Evolutionary conservation across 176 grass and related monocot species (phyloP), one percentile per base, ranked within the genome.

Genomic region (Musa acuminata): DNA sequence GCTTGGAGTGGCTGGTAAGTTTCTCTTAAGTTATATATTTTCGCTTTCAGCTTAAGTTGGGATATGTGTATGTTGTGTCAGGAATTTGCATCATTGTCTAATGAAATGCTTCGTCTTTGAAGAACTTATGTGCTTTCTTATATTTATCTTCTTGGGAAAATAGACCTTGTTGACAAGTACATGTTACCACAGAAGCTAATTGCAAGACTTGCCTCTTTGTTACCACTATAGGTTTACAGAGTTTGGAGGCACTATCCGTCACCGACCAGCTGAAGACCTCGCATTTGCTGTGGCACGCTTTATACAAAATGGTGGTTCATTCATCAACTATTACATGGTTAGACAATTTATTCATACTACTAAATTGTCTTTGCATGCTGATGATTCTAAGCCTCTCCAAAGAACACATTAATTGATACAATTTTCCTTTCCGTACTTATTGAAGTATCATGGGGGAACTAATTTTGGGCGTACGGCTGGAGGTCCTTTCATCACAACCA

Each of bases 281-380:
- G 91, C 95, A 82, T 99, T 91, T 81, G 86, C 82, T 50, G 95
- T 91, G 72, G 88, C 95, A 81, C 88, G 90, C 21, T 99, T 99
- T 12, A 83, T 99, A 51, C 95, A 99, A 55, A 99, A 99, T 82
- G 95, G 95, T 79, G 95, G 95, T n/a, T 99, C 95, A 75, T 99
- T 99, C 72, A 83, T 99, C 79, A 99, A 99, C 77, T 99, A 99
- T 77, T 99, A 99, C 67, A 99, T 99, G 95, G 95, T 99, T 73
- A 75, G 78, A 52, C 35, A 0, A 63, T 19, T 2, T 13, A 9
- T 55, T 8, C 49, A 51, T 64, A 51, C 12, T 21, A 53, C 11
- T 2, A 48, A 75, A 17, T 68, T 70, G 2, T 68, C 35, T 48
- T n/a, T 71, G 26, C 24, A 9, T 4, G 17, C 72, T 71, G 11